A percentile compares a stretch with the other conserved stretches of the same genome.
These are phyloP conservation scores for Alternaria sp. DNA, from an alignment of 2,329 filamentous ascomycete genomes.

Conservation along the genomic window DNA sequence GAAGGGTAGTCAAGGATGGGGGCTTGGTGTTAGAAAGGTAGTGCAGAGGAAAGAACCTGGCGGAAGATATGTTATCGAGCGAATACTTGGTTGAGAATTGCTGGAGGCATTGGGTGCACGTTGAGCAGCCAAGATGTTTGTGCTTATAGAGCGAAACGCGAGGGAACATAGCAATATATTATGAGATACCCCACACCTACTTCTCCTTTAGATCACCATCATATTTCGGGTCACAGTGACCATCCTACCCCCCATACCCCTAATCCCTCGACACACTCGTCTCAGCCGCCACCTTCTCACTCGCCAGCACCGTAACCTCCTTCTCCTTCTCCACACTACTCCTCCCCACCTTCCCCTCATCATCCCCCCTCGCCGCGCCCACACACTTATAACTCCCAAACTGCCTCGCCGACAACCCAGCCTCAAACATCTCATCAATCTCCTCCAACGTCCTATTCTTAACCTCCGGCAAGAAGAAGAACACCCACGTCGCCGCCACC, in stretches of 20 bases:
- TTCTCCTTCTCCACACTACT: slow-evolving; percentile 36
- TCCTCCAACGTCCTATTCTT: slow-evolving; percentile 62
- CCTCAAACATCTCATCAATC: slow-evolving; percentile 62
- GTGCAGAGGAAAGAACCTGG: slow-evolving; percentile 76
- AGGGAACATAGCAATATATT: background rate
- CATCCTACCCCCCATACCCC: background rate
- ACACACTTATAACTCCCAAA: slow-evolving; percentile 51
- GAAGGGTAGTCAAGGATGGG: slow-evolving; percentile 75
- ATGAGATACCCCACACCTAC: background rate
- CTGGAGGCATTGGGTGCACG: background rate
- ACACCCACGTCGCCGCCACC: slow-evolving; percentile 41
- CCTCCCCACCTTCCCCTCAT: slow-evolving; percentile 9
- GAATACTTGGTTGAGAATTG: slow-evolving; percentile 47
- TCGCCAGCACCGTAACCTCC: slow-evolving; percentile 30
- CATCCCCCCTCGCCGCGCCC: slow-evolving; percentile 20
- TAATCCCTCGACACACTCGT: slow-evolving; percentile 31
- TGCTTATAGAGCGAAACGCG: background rate
- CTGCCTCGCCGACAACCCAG: slow-evolving; percentile 51
- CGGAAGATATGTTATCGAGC: slow-evolving; percentile 73
- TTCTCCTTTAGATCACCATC: background rate
- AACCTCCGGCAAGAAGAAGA: slow-evolving; percentile 60
- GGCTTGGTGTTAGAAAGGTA: slow-evolving; percentile 83
- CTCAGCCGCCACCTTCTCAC: slow-evolving; percentile 38
- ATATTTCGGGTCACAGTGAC: too few species aligned
- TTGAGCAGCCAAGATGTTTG: background rate